A percentile compares a stretch with the other conserved stretches of the same genome.
Conservation (phyloP, 805 yeast species). For the Yamadazyma philogaea region DNA sequence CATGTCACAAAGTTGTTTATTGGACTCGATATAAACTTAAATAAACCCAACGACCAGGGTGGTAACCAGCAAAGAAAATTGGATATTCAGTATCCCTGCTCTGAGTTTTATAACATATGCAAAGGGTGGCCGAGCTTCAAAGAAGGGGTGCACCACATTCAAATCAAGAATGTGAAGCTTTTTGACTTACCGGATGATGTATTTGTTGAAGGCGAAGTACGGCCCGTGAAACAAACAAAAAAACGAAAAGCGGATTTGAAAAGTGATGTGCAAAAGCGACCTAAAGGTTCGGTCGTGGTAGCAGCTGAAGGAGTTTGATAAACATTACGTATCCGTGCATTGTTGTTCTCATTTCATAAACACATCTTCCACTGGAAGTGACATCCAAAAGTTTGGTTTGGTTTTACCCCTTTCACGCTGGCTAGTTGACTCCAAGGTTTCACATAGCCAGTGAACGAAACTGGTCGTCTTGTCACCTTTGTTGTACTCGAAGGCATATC, state of each 20-base stretch:
- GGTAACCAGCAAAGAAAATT: constrained; percentile 36
- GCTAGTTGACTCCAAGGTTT: constrained; percentile 4
- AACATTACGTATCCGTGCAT: not conserved
- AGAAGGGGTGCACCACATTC: constrained; percentile 54
- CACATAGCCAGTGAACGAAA: constrained; percentile 22
- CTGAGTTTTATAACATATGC: constrained; percentile 81
- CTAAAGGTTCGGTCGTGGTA: constrained; percentile 18
- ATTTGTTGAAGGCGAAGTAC: constrained; percentile 64
- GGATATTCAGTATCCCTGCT: constrained; percentile 86
- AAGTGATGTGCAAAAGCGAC: constrained; percentile 20
- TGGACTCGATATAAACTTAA: constrained; percentile 59
- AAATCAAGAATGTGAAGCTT: constrained; percentile 62
- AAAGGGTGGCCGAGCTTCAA: constrained; percentile 68
- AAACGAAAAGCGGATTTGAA: constrained; percentile 27
- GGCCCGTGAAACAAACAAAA: constrained; percentile 61
- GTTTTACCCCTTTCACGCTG: not conserved
- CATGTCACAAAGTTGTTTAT: constrained; percentile 75
- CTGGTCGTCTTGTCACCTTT: constrained; percentile 3
- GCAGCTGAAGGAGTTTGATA: not conserved
- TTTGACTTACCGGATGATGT: constrained; percentile 84
- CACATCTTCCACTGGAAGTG: constrained; percentile 6
- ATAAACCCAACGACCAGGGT: constrained; percentile 31
- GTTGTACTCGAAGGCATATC: constrained; percentile 30
- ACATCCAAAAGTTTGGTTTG: not conserved
- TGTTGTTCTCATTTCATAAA: not conserved